Base-by-base conservation (phyloP, 73 alveolate genomes). In the Paramecium octaurelia region DNA sequence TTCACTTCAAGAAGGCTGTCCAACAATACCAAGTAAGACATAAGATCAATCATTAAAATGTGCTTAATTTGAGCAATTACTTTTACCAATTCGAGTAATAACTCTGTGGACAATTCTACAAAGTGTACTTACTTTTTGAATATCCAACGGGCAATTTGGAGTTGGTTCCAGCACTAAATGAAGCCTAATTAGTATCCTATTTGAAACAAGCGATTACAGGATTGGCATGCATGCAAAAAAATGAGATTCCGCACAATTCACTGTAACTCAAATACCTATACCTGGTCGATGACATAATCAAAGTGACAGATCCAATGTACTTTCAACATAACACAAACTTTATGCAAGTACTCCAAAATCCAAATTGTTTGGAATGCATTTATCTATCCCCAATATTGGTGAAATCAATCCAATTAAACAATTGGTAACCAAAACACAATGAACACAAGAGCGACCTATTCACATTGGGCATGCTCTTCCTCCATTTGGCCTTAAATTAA, bases 341-440 rank as follows among this genome's bases (percentile, higher is more conserved):
- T 80, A 46, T 80, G 70, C 21, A 16, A 2, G 57, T 80, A 5
- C 24, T 80, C 23, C 20, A 80, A 48, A 80, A 80, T 48, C 91
- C 91, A 2, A 31, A 80, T 9, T 21, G 42, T 23, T 27, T 24
- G 44, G 91, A 80, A 44, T 80, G 29, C n/a, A 44, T 80, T 23
- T 80, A 80, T 23, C 23, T 80, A 48, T 44, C 76, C 7, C 91
- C 91, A 44, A 18, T 35, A 0, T 80, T 80, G 18, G 91, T 80
- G 8, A 80, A 80, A 43, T 42, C 91, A 44, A 46, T 80, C 1
- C 7, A 44, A 43, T 5, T 44, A 46, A 80, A 80, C 31, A 80
- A 80, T 80, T 80, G 91, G 91, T 35, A 80, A 42, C 94, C 94
- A 18, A 83, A 70, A 50, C 94, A 89, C 31, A 89, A 89, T 46